phyloP scores from a whole-genome alignment of 495 filamentous ascomycete species.

The Penicillium canariense region DNA sequence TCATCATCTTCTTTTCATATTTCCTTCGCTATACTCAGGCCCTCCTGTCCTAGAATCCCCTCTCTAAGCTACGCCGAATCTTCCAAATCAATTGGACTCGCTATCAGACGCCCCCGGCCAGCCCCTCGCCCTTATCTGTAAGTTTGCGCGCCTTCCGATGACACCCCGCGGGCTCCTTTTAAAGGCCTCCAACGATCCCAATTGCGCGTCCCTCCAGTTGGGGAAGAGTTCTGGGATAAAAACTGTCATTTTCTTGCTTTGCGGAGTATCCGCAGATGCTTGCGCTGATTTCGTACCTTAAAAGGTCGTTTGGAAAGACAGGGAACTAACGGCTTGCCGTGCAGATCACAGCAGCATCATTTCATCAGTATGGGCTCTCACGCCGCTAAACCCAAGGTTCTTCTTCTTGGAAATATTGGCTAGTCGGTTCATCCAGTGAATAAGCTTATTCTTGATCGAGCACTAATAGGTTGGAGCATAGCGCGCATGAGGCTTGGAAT shows the following conservation, averaged over 20 bases:
- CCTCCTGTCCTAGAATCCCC: neutral
- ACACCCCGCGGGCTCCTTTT: neutral
- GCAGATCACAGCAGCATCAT: neutral
- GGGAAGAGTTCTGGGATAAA: too few species aligned
- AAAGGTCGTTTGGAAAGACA: neutral
- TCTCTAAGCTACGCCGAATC: neutral
- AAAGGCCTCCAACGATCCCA: neutral
- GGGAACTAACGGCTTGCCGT: neutral
- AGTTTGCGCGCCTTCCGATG: conserved; percentile 5
- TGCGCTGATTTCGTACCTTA: neutral
- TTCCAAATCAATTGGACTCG: neutral
- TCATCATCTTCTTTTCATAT: neutral
- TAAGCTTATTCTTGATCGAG: neutral
- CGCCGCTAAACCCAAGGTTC: conserved; percentile 44
- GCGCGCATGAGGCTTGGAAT: conserved; percentile 40
- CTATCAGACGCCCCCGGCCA: neutral
- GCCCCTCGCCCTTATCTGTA: conserved; percentile 9
- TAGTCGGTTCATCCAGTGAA: conserved; percentile 41
- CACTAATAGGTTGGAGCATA: neutral
- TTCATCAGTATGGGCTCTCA: conserved; percentile 17
- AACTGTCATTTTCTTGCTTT: neutral
- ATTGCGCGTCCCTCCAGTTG: neutral
- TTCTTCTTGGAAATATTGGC: conserved; percentile 56
- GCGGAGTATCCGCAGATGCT: neutral
- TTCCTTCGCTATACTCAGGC: neutral